These are phyloP conservation scores for Anethum foeniculum DNA, from an alignment of 140 eudicot genomes.

Conservation along the genomic window DNA sequence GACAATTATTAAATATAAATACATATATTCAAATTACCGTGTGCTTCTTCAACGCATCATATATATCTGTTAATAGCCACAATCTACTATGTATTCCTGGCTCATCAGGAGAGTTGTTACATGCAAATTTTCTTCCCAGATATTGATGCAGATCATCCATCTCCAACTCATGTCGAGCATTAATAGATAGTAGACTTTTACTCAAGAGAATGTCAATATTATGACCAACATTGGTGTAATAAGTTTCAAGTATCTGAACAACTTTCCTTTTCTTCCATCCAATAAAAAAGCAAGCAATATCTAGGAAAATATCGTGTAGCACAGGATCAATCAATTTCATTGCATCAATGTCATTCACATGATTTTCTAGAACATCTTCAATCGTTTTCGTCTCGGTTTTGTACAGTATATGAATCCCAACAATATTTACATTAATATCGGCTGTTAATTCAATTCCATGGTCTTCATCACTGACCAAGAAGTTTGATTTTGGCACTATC, in stretches of 20 bases:
- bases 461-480: background rate
- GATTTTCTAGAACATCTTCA: background rate
- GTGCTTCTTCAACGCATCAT: background rate
- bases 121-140: background rate
- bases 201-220: background rate
- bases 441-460: background rate
- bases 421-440: fast-evolving
- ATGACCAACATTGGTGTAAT: background rate
- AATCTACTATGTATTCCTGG: background rate
- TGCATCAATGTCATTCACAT: background rate
- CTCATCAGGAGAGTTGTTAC: background rate
- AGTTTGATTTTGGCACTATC: background rate
- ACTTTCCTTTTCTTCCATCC: background rate
- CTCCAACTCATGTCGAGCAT: background rate
- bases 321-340: background rate
- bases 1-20: too few relatives aligned
- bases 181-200: background rate
- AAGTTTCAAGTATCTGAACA: background rate
- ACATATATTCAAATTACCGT: background rate
- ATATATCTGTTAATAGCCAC: background rate
- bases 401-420: too few relatives aligned
- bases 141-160: background rate
- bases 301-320: background rate
- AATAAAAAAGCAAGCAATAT: background rate
- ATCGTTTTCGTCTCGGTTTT: too few relatives aligned